Evolutionary conservation across 768 basidiomycete species (phyloP), one percentile per base, ranked within the genome.

Genomic region (Gyrodon lividus): DNA sequence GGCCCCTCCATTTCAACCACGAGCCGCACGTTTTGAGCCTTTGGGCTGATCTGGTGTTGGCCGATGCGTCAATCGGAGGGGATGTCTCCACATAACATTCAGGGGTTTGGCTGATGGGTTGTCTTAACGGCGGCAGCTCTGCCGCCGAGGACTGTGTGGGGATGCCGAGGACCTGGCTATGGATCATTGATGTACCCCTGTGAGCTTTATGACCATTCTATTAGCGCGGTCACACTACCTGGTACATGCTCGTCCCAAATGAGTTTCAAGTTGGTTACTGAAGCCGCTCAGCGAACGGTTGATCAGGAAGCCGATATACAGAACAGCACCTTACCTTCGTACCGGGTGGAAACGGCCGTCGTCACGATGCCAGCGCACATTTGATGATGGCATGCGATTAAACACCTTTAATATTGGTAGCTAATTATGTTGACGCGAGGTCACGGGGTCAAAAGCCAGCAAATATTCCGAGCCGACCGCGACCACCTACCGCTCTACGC

Each of bases 361-460:
- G 28, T 30, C 47, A 5, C 35, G 35, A 17, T 37, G 35, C 35
- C 22, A 28, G 41, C 23, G 24, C 24, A 43, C 24, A 4, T 16
- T 16, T 2, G 31, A 31, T 23, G 39, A n/a, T 17, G 43, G 43
- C 41, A 30, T 10, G 16, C 26, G 8, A 35, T 13, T 54, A 49
- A 64, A 63, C 16, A 54, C 59, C 40, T 58, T 63, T 52, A 61
- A 49, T 46, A 59, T 6, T 24, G 59, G 62, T 26, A 64, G 54
- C 62, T 63, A 37, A 37, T 8, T 3, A n/a, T 20, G 3, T 13
- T n/a, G 39, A 26, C 6, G 20, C 20, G 20, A 33, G 9, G 40
- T 16, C 5, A 17, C 10, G 28, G 28, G 28, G 28, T 28, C 28
- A 28, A 28, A 28, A 28, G 7, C 23, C 17, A 23, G 33, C 10